Evolutionary conservation across 495 filamentous ascomycete genomes (phyloP).

Genomic region (Aspergillus nidulans): DNA sequence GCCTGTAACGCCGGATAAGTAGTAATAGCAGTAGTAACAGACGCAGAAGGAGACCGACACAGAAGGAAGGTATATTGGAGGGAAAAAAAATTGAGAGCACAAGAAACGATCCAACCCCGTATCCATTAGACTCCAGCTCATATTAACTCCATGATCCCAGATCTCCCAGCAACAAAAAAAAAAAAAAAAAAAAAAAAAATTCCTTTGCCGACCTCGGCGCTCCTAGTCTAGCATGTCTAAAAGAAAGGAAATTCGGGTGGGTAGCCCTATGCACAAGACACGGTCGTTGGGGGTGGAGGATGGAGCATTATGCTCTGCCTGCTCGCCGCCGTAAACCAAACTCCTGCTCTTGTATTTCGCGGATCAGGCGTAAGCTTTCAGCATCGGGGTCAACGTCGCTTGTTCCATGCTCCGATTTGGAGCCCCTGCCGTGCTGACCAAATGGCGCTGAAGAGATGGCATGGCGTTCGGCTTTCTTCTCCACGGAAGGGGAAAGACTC

Average conservation of each 20-base stretch:
- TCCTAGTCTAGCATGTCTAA: slow-evolving; percentile 18
- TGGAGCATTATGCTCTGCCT: slow-evolving; percentile 19
- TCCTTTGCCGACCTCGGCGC: slow-evolving; percentile 9
- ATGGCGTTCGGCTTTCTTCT: slow-evolving; percentile 30
- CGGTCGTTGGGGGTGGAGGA: not conserved
- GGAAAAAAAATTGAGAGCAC: slow-evolving; percentile 1
- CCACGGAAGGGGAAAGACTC: slow-evolving; percentile 34
- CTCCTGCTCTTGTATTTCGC: slow-evolving; percentile 55
- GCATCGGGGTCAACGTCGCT: slow-evolving; percentile 42
- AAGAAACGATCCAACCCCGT: slow-evolving; percentile 10
- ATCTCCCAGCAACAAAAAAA: slow-evolving; percentile 13
- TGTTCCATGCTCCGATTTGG: slow-evolving; percentile 21
- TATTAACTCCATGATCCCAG: slow-evolving; percentile 20
- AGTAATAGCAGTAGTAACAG: not conserved
- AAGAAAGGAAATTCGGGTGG: slow-evolving; percentile 9
- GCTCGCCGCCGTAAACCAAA: slow-evolving; percentile 52
- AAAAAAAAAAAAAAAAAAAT: slow-evolving; percentile 5
- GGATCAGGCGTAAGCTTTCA: slow-evolving; percentile 52
- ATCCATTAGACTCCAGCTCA: slow-evolving; percentile 14
- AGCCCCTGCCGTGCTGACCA: slow-evolving; percentile 27
- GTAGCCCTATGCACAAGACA: slow-evolving; percentile 1
- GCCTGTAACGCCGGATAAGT: not conserved
- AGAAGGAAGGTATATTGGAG: slow-evolving; percentile 10
- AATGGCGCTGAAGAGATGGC: slow-evolving; percentile 28
- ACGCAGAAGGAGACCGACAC: too few relatives aligned